Conservation (phyloP, 2,329 filamentous ascomycete species). For the Penicillium crustosum region DNA sequence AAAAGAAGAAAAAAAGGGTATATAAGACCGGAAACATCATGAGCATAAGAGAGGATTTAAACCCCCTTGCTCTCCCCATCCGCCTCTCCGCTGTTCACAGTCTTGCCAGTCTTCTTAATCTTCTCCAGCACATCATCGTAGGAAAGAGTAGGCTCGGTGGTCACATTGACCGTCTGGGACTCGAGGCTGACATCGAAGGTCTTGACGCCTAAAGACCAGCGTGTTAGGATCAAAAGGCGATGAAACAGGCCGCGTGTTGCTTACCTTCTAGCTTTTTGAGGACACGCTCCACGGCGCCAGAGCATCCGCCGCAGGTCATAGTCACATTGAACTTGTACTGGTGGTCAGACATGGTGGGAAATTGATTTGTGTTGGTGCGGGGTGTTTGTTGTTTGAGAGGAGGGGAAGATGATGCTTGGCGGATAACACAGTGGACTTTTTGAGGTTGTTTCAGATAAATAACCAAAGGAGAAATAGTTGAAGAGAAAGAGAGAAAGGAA, state of each 20-base stretch:
- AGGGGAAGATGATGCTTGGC: slow-evolving; percentile 4
- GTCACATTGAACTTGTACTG: slow-evolving; percentile 92
- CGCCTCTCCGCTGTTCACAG: slow-evolving; percentile 65
- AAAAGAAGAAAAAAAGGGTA: neutral
- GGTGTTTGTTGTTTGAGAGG: neutral
- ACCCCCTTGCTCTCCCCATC: slow-evolving; percentile 44
- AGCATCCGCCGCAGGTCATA: slow-evolving; percentile 97
- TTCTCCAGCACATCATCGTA: slow-evolving; percentile 82
- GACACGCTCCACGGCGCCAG: slow-evolving; percentile 85
- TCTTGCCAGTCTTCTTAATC: slow-evolving; percentile 95
- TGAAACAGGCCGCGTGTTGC: slow-evolving; percentile 28
- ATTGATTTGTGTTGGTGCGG: slow-evolving; percentile 5
- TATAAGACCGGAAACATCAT: neutral
- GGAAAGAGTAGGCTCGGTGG: slow-evolving; percentile 65
- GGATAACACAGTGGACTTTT: neutral
- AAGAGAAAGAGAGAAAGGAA: neutral
- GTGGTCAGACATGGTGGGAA: slow-evolving; percentile 69
- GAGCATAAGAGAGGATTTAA: slow-evolving; percentile 18
- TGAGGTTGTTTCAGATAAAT: neutral
- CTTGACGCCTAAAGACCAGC: slow-evolving; percentile 67
- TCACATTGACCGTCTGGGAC: slow-evolving; percentile 75
- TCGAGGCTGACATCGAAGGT: slow-evolving; percentile 85
- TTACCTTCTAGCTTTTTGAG: slow-evolving; percentile 87
- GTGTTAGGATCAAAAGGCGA: neutral
- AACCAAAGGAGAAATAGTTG: neutral